Conservation (phyloP, 2,329 filamentous ascomycete species). For the Fusarium virguliforme region DNA sequence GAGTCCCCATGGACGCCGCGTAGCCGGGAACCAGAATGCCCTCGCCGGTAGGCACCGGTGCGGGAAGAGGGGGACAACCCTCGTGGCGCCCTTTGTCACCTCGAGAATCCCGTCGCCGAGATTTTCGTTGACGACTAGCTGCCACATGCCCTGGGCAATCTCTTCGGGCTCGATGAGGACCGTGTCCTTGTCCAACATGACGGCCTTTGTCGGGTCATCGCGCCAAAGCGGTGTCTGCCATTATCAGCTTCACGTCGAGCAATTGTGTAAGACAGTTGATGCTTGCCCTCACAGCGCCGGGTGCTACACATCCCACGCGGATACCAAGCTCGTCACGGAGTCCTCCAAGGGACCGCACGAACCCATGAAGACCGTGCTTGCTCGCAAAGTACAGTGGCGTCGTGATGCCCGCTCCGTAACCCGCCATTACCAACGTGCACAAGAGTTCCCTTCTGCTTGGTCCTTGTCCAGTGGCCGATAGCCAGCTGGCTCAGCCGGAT, state of each 20-base stretch:
- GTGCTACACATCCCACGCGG: constrained; percentile 54
- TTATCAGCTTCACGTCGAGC: background rate
- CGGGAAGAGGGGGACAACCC: constrained; percentile 52
- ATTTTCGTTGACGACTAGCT: constrained; percentile 47
- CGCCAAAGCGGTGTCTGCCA: constrained; percentile 55
- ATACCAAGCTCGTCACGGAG: constrained; percentile 56
- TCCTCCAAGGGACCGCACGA: constrained; percentile 53
- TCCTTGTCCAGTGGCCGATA: constrained; percentile 57
- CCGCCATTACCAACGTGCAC: constrained; percentile 57
- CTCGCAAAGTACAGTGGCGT: constrained; percentile 58
- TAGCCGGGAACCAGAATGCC: constrained; percentile 48
- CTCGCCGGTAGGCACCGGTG: constrained; percentile 46
- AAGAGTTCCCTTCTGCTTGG: constrained; percentile 51
- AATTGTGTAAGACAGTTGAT: background rate
- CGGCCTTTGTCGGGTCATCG: constrained; percentile 54
- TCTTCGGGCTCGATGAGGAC: constrained; percentile 53
- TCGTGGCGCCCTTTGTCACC: constrained; percentile 47
- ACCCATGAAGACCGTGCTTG: constrained; percentile 58
- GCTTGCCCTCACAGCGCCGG: constrained; percentile 54
- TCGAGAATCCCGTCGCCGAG: constrained; percentile 55
- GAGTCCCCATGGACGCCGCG: constrained; percentile 39
- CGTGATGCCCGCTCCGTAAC: constrained; percentile 50
- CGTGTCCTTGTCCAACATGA: constrained; percentile 48
- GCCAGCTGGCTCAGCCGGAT: constrained; percentile 59
- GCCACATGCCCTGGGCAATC: constrained; percentile 54